Conservation (phyloP, 257 asterid species). For the Eucommia ulmoides region DNA sequence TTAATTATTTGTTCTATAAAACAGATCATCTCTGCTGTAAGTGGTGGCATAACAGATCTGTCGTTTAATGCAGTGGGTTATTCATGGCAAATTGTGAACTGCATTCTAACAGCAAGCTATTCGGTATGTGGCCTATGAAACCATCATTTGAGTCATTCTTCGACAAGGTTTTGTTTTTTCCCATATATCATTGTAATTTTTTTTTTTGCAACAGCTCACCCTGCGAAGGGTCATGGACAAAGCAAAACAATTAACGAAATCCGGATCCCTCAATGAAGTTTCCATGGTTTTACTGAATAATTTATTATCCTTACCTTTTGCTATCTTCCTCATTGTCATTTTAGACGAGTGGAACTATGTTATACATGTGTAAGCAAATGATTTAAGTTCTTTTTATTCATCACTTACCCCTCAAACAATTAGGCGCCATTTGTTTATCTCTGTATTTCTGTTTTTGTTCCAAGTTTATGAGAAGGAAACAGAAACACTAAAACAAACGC, state of each 20-base stretch:
- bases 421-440: too few species aligned
- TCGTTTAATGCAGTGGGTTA: constrained; percentile 31
- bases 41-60: constrained; percentile 41
- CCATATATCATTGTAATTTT: background rate
- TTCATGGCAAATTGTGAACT: constrained; percentile 31
- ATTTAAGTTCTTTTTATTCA: background rate
- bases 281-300: constrained; percentile 45
- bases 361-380: constrained; percentile 19
- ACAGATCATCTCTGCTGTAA: constrained; percentile 33
- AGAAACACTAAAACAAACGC: too few species aligned
- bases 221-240: constrained; percentile 39
- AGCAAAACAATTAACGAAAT: constrained; percentile 33
- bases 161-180: background rate
- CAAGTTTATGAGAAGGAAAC: too few species aligned
- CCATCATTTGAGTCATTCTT: background rate
- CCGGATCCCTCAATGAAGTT: constrained; percentile 40
- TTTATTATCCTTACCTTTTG: constrained; percentile 35
- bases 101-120: constrained; percentile 40
- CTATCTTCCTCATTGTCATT: constrained; percentile 25
- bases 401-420: too few species aligned
- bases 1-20: background rate
- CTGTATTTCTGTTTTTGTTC: too few species aligned
- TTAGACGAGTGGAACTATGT: constrained; percentile 35
- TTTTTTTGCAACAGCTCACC: constrained; percentile 28
- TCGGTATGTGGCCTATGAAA: constrained; percentile 20